These are phyloP conservation scores for Elsinoe necatrix DNA, from an alignment of 2,329 filamentous ascomycete species.

Conservation along the genomic window DNA sequence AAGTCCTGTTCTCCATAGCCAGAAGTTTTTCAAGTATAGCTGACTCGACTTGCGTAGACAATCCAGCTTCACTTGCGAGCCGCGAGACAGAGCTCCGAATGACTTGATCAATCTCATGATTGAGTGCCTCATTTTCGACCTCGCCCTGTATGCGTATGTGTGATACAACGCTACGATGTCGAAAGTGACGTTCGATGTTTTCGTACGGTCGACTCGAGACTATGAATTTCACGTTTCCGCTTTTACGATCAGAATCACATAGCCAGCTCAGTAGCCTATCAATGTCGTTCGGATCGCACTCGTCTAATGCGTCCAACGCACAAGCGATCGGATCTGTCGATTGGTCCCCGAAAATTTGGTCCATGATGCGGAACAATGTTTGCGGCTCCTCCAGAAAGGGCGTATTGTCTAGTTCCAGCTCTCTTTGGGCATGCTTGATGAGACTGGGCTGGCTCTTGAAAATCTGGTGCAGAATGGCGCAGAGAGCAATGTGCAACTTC, in stretches of 20 bases:
- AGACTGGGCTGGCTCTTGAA: conserved; percentile 25
- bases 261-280: conserved; percentile 21
- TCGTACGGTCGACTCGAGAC: conserved; percentile 19
- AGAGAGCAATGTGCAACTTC: conserved; percentile 26
- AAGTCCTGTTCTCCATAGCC: background rate
- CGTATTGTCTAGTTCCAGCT: conserved; percentile 21
- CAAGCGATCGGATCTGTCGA: conserved; percentile 18
- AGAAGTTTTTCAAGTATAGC: background rate
- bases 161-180: background rate
- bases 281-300: conserved; percentile 20
- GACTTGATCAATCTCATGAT: conserved; percentile 8
- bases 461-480: conserved; percentile 33
- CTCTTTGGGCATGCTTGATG: conserved; percentile 20
- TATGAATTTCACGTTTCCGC: background rate
- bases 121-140: conserved; percentile 17
- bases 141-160: conserved; percentile 16
- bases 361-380: conserved; percentile 20
- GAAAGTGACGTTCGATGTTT: conserved; percentile 10
- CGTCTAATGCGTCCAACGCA: conserved; percentile 25
- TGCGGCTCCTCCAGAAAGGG: conserved; percentile 18
- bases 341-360: conserved; percentile 15
- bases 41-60: background rate
- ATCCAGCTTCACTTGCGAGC: background rate
- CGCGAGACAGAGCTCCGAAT: background rate
- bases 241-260: background rate